phyloP scores from a whole-genome alignment of 768 basidiomycete genomes.

The Cystobasidium tubakii region DNA sequence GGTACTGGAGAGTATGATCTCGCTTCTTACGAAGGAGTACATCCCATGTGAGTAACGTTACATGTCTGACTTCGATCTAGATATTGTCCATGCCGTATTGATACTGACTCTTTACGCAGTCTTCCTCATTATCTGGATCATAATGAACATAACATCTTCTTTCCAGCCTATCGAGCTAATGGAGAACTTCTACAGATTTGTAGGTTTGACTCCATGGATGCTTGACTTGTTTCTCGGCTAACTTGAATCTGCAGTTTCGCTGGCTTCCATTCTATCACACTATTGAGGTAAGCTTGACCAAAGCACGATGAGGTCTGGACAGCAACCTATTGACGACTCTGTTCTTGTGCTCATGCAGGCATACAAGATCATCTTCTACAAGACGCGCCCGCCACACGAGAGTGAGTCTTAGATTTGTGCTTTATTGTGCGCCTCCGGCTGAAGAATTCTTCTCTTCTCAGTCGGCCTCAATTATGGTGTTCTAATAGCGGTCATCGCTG shows the following conservation, averaged over 20 bases:
- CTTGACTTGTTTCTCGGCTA: background rate
- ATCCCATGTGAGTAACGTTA: background rate
- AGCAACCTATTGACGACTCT: background rate
- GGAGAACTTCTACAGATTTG: constrained; percentile 47
- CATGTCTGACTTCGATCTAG: background rate
- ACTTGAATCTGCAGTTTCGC: constrained; percentile 28
- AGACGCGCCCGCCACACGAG: constrained; percentile 39
- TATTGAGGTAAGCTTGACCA: constrained; percentile 27
- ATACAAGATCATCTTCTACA: constrained; percentile 49
- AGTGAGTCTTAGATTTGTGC: background rate
- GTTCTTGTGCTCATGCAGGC: constrained; percentile 39
- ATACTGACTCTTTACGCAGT: constrained; percentile 41
- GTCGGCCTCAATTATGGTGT: constrained; percentile 48
- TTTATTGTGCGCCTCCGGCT: background rate
- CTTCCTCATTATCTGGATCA: constrained; percentile 49
- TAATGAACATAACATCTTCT: constrained; percentile 46
- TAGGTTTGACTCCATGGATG: constrained; percentile 13
- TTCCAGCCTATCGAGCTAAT: constrained; percentile 48
- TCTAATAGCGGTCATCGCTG: constrained; percentile 46
- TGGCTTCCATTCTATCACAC: constrained; percentile 46
- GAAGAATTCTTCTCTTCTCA: constrained; percentile 27
- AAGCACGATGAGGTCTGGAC: too few relatives aligned
- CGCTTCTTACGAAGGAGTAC: constrained; percentile 40
- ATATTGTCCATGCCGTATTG: background rate
- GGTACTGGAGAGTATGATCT: constrained; percentile 48